Percentiles rank a stretch among this genome's conserved stretches.
Evolutionary conservation across 2,329 filamentous ascomycete genomes (phyloP).

Genomic region (Beauveria pseudobassiana): DNA sequence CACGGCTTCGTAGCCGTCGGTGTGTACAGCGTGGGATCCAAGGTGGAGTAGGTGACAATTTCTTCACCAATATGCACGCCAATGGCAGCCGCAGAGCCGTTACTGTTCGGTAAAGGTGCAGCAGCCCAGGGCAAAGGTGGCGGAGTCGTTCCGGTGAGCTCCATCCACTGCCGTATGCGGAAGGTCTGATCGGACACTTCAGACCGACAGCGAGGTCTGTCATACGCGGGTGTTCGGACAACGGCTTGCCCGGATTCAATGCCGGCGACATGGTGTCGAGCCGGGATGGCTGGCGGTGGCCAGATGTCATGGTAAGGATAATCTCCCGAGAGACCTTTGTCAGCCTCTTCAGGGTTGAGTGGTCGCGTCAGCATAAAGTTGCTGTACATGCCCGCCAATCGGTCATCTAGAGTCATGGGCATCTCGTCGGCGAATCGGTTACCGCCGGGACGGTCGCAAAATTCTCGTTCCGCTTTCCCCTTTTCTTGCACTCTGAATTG

Average conservation of each 20-base stretch:
- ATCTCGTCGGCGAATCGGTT: slow-evolving; percentile 42
- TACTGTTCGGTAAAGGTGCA: slow-evolving; percentile 18
- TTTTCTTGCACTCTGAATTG: slow-evolving; percentile 35
- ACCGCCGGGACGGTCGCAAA: slow-evolving; percentile 17
- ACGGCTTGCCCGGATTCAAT: slow-evolving; percentile 19
- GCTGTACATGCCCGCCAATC: slow-evolving; percentile 48
- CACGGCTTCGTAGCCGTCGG: slow-evolving; percentile 75
- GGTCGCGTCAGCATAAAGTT: slow-evolving; percentile 60
- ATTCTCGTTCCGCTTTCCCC: slow-evolving; percentile 17
- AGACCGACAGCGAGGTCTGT: slow-evolving; percentile 38
- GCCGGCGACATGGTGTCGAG: slow-evolving; percentile 43
- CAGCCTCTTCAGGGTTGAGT: slow-evolving; percentile 28
- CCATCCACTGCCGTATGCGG: slow-evolving; percentile 68
- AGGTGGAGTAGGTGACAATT: slow-evolving; percentile 58
- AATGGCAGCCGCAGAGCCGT: slow-evolving; percentile 19
- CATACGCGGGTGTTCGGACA: slow-evolving; percentile 20
- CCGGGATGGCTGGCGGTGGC: slow-evolving; percentile 68
- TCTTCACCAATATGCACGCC: slow-evolving; percentile 47
- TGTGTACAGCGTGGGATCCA: slow-evolving; percentile 69
- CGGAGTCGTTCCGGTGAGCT: slow-evolving; percentile 41
- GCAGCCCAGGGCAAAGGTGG: slow-evolving; percentile 24
- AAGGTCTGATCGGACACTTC: slow-evolving; percentile 66
- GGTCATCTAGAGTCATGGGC: slow-evolving; percentile 43
- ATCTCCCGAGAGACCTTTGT: slow-evolving; percentile 20
- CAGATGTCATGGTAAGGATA: slow-evolving; percentile 55